Evolutionary conservation across 805 yeast species (phyloP), one percentile per base, ranked within the genome.

Genomic region (Alloascoidea hylecoeti): DNA sequence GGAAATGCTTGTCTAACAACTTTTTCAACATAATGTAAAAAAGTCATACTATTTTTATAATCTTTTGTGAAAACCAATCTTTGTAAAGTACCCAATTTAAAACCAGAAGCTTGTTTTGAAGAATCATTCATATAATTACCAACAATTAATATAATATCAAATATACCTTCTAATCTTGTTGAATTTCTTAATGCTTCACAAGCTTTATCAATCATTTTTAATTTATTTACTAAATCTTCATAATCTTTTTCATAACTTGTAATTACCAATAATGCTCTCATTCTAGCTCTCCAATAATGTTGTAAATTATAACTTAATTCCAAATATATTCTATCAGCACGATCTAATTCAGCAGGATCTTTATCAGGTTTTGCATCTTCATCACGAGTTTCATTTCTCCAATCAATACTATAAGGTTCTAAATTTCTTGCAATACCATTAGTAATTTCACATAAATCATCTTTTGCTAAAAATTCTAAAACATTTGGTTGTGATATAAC

Each of bases 111-210:
- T 54, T 86, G 95, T 49, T 86, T 88, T 2, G 84, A 66, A n/a
- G 75, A 64, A 49, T 86, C 95, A 54, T 94, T 92, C 98, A 92
- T 92, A 55, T 78, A 89, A 55, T 92, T 92, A 42, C 98, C 99
- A 37, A 92, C 92, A 3, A 88, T 78, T 44, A 88, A 63, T 43
- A 92, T 89, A 35, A 92, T 74, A 40, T 83, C 86, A 50, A 94
- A 70, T 13, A 92, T 75, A 39, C 73, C 70, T 43, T 75, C 71
- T 50, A 94, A 65, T 38, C 75, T 72, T 14, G 69, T 70, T 1
- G 95, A 83, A 17, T 68, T 63, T 43, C 71, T 70, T 30, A 89
- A 65, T 34, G 76, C 66, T 33, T 69, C 70, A 33, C 78, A 74
- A 0, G 96, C 96, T 16, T 64, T 66, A 48, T 88, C 96, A 23